Evolutionary conservation across 495 filamentous ascomycete species (phyloP), one percentile per base, ranked within the genome.

Genomic region (Neurospora hispaniola): DNA sequence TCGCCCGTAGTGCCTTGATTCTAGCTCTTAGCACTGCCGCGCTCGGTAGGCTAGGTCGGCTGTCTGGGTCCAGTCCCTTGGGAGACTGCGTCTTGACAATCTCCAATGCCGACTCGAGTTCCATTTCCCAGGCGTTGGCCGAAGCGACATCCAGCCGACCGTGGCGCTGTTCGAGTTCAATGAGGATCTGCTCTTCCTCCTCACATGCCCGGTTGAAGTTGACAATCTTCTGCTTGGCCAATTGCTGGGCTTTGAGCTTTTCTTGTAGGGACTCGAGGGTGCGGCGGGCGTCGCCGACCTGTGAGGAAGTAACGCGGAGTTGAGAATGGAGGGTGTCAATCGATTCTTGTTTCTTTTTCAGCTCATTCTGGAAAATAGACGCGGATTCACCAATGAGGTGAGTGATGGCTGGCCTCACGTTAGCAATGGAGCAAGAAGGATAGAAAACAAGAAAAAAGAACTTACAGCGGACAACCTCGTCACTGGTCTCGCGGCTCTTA

Each of bases 331-430:
- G 89, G 40, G 88, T 82, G 75, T 95, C 93, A 73, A 97, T 90
- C 20, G 89, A 85, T 40, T 91, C 88, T 83, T 98, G 95, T 76
- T 97, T 97, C 54, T 89, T 85, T 43, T 88, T 90, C 41, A 96
- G 84, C 73, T 91, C 91, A n/a, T 86, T 84, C 27, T 91, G 89
- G 79, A 97, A 92, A 46, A 92, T 89, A 31, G 87, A 84, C 46
- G 93, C 88, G 35, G 93, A 90, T 69, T 91, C 88, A 10, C 87
- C 87, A 14, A 99, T 87, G 73, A 96, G 86, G 70, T 91, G 88
- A 40, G 88, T 86, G 74, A 92, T 91, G 23, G 92, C 92, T 94
- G 78, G 71, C 66, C 18, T n/a, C 39, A 38, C 82, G 77, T 84
- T 78, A 76, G 74, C 75, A 27, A 72, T 20, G 41, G 39, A 14